Evolutionary conservation across 495 filamentous ascomycete genomes (phyloP).

Genomic region (Friedmanniomyces endolithicus): DNA sequence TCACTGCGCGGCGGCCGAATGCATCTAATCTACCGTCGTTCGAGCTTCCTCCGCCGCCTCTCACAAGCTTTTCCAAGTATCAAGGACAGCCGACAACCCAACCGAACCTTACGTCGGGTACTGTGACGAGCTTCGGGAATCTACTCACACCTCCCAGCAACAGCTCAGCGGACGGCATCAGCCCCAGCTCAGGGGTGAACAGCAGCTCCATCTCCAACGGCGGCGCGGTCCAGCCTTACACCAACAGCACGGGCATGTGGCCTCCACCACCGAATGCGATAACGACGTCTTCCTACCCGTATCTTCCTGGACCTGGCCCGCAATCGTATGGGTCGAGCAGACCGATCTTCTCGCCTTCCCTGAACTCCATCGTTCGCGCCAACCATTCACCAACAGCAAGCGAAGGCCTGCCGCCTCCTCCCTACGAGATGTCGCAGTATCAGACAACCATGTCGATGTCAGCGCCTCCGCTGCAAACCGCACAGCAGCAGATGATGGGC

Average conservation of each 20-base stretch:
- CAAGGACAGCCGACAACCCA: conserved; percentile 36
- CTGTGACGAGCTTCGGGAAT: conserved; percentile 44
- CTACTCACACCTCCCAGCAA: conserved; percentile 51
- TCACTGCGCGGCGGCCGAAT: conserved; percentile 30
- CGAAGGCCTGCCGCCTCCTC: conserved; percentile 43
- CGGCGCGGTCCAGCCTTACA: conserved; percentile 33
- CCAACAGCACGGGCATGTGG: conserved; percentile 37
- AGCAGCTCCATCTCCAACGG: conserved; percentile 41
- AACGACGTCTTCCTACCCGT: conserved; percentile 42
- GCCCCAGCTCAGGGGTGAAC: conserved; percentile 45
- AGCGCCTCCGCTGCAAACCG: conserved; percentile 11
- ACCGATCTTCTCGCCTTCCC: conserved; percentile 44
- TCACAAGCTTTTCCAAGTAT: conserved; percentile 32
- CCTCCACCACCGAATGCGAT: conserved; percentile 36
- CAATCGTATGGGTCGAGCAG: conserved; percentile 36
- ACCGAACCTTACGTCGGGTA: conserved; percentile 27
- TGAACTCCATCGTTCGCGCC: conserved; percentile 33
- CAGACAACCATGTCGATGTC: conserved; percentile 38
- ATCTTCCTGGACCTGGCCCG: conserved; percentile 35
- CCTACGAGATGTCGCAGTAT: conserved; percentile 50
- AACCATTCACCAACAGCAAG: conserved; percentile 40
- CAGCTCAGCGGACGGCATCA: conserved; percentile 50
- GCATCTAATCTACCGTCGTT: conserved; percentile 30
- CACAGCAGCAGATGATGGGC: conserved; percentile 21
- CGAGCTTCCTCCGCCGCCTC: conserved; percentile 30